Evolutionary conservation across 331 rosid species (phyloP).

Genomic region (Quercus tomentella): DNA sequence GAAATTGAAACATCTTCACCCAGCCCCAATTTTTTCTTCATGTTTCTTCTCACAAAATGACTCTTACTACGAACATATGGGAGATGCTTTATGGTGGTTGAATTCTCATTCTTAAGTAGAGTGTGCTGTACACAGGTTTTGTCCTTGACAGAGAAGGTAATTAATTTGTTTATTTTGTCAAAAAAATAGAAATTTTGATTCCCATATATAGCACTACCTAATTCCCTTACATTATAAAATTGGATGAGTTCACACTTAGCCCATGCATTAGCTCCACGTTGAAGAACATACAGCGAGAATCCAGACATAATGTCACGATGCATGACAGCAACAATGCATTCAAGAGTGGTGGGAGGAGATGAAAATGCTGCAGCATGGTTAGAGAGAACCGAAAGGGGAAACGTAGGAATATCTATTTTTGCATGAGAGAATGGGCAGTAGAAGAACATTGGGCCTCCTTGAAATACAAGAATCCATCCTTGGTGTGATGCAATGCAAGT

Average conservation of each 20-base stretch:
- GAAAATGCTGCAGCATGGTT: constrained; percentile 18
- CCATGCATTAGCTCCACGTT: neutral
- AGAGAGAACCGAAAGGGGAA: neutral
- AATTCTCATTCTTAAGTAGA: neutral
- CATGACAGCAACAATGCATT: constrained; percentile 8
- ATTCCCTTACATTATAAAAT: neutral
- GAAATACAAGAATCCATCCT: constrained; percentile 20
- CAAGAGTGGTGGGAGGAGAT: constrained; percentile 12
- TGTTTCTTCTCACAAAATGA: neutral
- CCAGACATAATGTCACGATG: neutral
- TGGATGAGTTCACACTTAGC: neutral
- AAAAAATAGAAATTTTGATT: neutral
- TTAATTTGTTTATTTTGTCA: neutral
- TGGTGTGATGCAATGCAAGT: constrained; percentile 21
- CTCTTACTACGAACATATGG: neutral
- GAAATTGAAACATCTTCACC: neutral
- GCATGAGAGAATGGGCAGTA: constrained; percentile 5
- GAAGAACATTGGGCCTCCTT: constrained; percentile 12
- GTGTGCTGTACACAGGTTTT: neutral
- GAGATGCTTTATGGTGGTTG: neutral
- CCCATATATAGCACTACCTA: neutral
- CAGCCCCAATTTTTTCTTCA: neutral
- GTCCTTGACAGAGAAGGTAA: neutral
- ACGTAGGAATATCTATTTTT: constrained; percentile 10
- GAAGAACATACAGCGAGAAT: neutral